Evolutionary conservation across 495 filamentous ascomycete species (phyloP).

Genomic region (Lasiosphaeris hirsuta): DNA sequence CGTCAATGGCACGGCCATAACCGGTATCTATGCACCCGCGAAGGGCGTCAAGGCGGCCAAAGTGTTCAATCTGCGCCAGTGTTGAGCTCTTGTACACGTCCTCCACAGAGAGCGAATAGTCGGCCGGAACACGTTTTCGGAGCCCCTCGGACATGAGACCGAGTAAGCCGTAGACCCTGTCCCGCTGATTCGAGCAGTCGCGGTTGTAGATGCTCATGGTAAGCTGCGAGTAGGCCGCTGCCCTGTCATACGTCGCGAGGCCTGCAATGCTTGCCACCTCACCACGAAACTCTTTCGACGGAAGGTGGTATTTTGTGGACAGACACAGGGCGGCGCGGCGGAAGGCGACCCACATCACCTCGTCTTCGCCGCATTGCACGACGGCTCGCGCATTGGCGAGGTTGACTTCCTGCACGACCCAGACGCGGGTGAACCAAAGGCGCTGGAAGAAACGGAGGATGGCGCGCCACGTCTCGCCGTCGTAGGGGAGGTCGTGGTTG

Average conservation of each 20-base stretch:
- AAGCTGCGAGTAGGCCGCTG: not conserved
- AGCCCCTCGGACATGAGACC: not conserved
- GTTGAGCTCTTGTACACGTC: not conserved
- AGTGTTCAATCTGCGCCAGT: not conserved
- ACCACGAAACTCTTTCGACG: not conserved
- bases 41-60: not conserved
- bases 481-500: not conserved
- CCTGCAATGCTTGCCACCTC: not conserved
- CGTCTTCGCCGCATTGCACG: not conserved
- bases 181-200: not conserved
- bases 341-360: not conserved
- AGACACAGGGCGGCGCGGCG: not conserved
- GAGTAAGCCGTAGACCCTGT: not conserved
- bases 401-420: slow-evolving; percentile 5
- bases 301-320: not conserved
- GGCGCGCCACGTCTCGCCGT: not conserved
- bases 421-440: slow-evolving; percentile 1
- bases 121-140: not conserved
- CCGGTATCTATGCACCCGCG: not conserved
- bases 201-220: not conserved
- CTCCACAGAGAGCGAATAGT: not conserved
- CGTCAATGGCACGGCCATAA: not conserved
- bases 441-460: slow-evolving; percentile 1
- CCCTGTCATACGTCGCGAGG: not conserved
- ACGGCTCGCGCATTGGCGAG: not conserved